A percentile compares a stretch with the other conserved stretches of the same genome.
phyloP scores from a whole-genome alignment of 2,329 filamentous ascomycete species.

The Calonectria crousiana region DNA sequence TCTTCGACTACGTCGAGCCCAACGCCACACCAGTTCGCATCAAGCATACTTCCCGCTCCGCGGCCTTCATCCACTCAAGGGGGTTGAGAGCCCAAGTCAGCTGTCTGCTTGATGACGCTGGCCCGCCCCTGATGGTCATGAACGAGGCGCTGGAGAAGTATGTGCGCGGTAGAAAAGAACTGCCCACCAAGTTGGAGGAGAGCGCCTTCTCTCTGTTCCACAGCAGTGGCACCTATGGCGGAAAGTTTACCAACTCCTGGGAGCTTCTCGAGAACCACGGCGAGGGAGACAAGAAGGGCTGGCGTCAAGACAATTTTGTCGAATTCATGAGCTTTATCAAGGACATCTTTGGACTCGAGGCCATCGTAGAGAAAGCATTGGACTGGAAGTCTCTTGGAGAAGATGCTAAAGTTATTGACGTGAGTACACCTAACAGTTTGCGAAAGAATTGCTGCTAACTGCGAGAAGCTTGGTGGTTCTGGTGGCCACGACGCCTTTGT shows the following conservation, averaged over 20 bases:
- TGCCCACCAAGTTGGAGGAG: background rate
- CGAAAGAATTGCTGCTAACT: background rate
- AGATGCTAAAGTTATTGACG: background rate
- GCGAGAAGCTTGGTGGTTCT: conserved; percentile 42
- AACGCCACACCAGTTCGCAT: background rate
- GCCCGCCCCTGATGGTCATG: background rate
- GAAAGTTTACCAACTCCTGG: background rate
- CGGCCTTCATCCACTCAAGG: background rate
- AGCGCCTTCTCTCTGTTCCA: background rate
- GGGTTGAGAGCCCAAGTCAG: background rate
- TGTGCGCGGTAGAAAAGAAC: background rate
- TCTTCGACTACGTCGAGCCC: conserved; percentile 45
- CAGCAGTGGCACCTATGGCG: background rate
- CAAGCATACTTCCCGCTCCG: background rate
- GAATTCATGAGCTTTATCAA: conserved; percentile 2
- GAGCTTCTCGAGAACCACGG: background rate
- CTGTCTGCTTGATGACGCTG: background rate
- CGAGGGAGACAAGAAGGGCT: background rate
- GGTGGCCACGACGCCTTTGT: conserved; percentile 40
- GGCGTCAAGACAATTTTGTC: background rate
- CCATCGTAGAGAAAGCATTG: background rate
- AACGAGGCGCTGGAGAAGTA: background rate
- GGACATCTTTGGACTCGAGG: background rate
- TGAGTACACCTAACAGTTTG: background rate
- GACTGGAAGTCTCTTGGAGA: background rate